Percentiles rank a stretch among this genome's conserved stretches.
Conservation (phyloP, 257 asterid species). For the Capsicum baccatum region DNA sequence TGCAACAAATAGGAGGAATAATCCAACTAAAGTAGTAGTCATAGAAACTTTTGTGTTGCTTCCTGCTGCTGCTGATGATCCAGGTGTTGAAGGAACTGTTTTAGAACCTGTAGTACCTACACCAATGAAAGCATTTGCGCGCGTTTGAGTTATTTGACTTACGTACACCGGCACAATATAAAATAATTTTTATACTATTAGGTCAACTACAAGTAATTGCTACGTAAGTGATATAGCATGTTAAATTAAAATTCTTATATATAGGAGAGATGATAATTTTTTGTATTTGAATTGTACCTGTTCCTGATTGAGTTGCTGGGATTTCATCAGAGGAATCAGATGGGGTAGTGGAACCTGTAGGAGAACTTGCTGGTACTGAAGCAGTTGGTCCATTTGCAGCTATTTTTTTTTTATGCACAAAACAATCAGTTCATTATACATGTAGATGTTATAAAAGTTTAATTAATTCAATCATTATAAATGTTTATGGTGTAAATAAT, state of each 20-base stretch:
- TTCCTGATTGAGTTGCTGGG: constrained; percentile 36
- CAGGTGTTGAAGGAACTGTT: constrained; percentile 45
- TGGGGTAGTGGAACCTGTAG: constrained; percentile 33
- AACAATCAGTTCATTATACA: background rate
- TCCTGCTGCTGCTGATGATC: constrained; percentile 37
- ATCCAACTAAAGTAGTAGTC: constrained; percentile 22
- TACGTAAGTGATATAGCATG: background rate
- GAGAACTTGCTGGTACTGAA: constrained; percentile 35
- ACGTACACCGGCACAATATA: background rate
- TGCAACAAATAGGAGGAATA: constrained; percentile 41
- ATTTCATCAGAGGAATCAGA: constrained; percentile 31
- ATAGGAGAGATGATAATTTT: background rate
- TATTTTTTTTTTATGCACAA: background rate
- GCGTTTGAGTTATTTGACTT: background rate
- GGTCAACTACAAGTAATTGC: background rate
- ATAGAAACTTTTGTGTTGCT: constrained; percentile 35
- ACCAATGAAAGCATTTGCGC: background rate
- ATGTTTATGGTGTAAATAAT: background rate
- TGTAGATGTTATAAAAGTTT: background rate
- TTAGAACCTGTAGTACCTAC: constrained; percentile 50
- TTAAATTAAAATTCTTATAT: background rate
- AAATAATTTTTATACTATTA: background rate
- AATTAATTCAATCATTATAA: background rate
- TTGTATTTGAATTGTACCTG: constrained; percentile 19
- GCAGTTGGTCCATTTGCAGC: constrained; percentile 43